These are phyloP conservation scores for Ganoderma boninense DNA, from an alignment of 1,284 basidiomycete genomes.

Conservation along the genomic window DNA sequence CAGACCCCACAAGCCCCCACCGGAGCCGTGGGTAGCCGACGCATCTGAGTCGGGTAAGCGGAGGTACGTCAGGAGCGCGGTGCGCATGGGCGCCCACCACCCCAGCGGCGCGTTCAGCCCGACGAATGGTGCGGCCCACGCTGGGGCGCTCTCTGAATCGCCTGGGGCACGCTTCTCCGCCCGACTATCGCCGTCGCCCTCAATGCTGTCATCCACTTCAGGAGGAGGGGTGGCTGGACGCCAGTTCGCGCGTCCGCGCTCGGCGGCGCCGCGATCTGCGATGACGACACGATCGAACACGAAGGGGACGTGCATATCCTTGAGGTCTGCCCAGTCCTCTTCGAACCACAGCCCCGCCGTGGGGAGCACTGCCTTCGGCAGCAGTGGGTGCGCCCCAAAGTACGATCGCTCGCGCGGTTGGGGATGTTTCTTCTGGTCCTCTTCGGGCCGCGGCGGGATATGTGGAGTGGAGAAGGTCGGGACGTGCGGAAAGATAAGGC, in stretches of 20 bases:
- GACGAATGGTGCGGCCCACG: constrained; percentile 69
- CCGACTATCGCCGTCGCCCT: background rate
- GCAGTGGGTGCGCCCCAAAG: constrained; percentile 64
- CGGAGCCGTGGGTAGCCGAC: constrained; percentile 11
- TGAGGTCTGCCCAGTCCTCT: constrained; percentile 82
- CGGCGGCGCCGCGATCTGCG: constrained; percentile 76
- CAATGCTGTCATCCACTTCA: constrained; percentile 9
- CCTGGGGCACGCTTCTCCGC: constrained; percentile 30
- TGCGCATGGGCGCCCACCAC: constrained; percentile 78
- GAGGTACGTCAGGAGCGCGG: constrained; percentile 39
- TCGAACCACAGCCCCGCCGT: constrained; percentile 70
- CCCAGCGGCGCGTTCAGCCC: constrained; percentile 58
- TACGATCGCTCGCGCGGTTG: constrained; percentile 39
- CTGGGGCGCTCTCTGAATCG: constrained; percentile 38
- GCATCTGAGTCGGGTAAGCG: constrained; percentile 22
- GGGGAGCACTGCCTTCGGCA: constrained; percentile 77
- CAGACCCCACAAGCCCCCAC: constrained; percentile 37
- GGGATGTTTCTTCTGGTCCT: constrained; percentile 40
- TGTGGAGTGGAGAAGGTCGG: constrained; percentile 61
- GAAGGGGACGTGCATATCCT: constrained; percentile 71
- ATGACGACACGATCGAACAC: constrained; percentile 80
- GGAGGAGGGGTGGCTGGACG: constrained; percentile 33
- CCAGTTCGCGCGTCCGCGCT: constrained; percentile 49
- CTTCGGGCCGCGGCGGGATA: constrained; percentile 29
- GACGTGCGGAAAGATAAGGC: constrained; percentile 77